phyloP scores from a whole-genome alignment of 768 basidiomycete genomes.

The Boletus bicolor region DNA sequence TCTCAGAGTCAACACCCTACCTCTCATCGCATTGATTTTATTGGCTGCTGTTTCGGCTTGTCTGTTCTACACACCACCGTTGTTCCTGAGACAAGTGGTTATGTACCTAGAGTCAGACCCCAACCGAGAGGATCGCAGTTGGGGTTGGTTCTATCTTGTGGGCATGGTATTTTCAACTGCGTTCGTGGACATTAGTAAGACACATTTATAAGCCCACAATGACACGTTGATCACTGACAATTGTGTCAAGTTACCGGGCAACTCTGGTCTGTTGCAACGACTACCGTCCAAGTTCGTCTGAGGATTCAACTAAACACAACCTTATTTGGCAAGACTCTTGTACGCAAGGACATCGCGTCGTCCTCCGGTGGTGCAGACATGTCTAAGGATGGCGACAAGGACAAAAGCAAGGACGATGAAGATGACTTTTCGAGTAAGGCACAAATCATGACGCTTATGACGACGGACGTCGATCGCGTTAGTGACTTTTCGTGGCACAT shows the following conservation, averaged over 20 bases:
- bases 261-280: constrained; percentile 68
- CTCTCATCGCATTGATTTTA: constrained; percentile 40
- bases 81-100: constrained; percentile 61
- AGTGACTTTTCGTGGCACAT: constrained; percentile 81
- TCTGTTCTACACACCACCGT: constrained; percentile 62
- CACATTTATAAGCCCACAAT: neutral
- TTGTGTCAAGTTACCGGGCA: constrained; percentile 56
- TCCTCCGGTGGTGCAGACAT: constrained; percentile 38
- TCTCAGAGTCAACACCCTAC: constrained; percentile 49
- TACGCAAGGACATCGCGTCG: constrained; percentile 80
- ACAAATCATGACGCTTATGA: constrained; percentile 94
- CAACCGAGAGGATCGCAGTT: constrained; percentile 49
- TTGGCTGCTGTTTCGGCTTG: constrained; percentile 57
- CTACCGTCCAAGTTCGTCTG: constrained; percentile 65
- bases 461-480: constrained; percentile 89
- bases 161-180: constrained; percentile 48
- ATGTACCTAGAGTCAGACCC: constrained; percentile 64
- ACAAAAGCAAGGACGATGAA: constrained; percentile 33
- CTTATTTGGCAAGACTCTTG: constrained; percentile 80
- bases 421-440: constrained; percentile 65
- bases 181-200: constrained; percentile 41
- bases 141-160: constrained; percentile 73
- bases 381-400: constrained; percentile 21
- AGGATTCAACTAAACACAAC: constrained; percentile 79
- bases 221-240: constrained; percentile 5